Evolutionary conservation across 768 basidiomycete species (phyloP), one percentile per base, ranked within the genome.

Genomic region (Leccinellum albellum): DNA sequence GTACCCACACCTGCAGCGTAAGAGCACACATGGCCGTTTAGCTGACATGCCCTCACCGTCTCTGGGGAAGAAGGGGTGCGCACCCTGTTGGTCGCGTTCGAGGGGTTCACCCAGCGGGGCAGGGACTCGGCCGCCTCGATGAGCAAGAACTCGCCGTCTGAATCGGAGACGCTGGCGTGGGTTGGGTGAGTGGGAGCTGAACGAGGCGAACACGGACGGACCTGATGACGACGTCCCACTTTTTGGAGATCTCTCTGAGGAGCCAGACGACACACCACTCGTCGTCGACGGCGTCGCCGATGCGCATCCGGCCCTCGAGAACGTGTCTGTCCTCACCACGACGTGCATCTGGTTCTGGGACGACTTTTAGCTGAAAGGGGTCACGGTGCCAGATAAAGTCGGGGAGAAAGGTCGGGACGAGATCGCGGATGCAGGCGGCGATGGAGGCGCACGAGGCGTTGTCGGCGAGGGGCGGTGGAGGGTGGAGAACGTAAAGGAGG

Each of bases 251-350:
- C 71, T 91, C 82, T 64, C 79, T 81, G 56, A 98, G 75, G 48
- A 98, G 76, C 91, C 92, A 98, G 17, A 98, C 94, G 14, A 83
- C 80, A 69, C 87, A 88, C 97, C 97, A 99, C 73, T 99, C 97
- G 65, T 99, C 97, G 71, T 99, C 95, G n/a, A 98, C 82, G 52
- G 86, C 90, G 73, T 99, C 97, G 3, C 97, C 96, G 23, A 98
- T 90, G 46, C 94, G 79, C 87, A 95, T 91, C 46, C 79, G 76
- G 9, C 95, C 94, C 66, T 93, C 86, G 1, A 98, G 73, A 42
- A 85, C 75, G 75, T 81, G 86, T n/a, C 71, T 76, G 14, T 71
- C 64, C 45, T 64, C 62, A 14, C 51, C 54, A n/a, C 32, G 59
- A 12, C 20, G 47, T n/a, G 63, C 60, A 61, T 84, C 76, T 21